Base-by-base conservation (phyloP, 1,284 basidiomycete genomes). In the Naganishia cerealis region DNA sequence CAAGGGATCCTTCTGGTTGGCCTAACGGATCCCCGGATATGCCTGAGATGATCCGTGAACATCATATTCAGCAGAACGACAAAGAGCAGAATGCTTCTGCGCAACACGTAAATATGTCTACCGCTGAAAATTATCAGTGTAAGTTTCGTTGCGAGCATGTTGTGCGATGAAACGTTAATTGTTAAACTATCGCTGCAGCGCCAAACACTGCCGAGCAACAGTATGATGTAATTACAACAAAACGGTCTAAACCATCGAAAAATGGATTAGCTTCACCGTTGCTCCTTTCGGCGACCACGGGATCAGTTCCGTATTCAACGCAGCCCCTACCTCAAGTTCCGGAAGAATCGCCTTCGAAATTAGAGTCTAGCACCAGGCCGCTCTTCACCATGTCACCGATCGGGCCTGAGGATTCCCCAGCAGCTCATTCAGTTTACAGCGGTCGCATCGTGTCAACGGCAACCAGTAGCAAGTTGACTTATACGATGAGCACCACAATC, bases 311-410 rank as follows among this genome's bases (percentile, higher is more conserved):
- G 26, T 40, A 63, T 24, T 15, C 61, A 15, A 7, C 8, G 7
- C 50, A 53, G 33, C 50, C 39, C 16, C 52, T 54, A 24, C 21
- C 61, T 16, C 15, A 16, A 24, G 50, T 63, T 2, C 61, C 48
- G 7, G 61, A 63, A 29, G 50, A 63, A 39, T 63, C 61, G 21
- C 50, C 50, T 7, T 63, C 52, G 38, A 53, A 63, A 29, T 42
- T 63, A 50, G 40, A 40, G 6, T 12, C 40, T 4, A 40, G 15
- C 36, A 52, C 52, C 21, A 54, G 50, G 10, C 61, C 50, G 36
- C 61, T 63, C 21, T 63, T 63, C 52, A 54, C 50, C 21, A 40
- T 54, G 50, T 63, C 61, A 18, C 50, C 61, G 13, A 24, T 15
- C 7, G 29, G 50, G 39, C 29, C 38, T 15, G 40, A 42, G 1